Base-by-base conservation (phyloP, 768 basidiomycete genomes). In the Gautieria morchelliformis region DNA sequence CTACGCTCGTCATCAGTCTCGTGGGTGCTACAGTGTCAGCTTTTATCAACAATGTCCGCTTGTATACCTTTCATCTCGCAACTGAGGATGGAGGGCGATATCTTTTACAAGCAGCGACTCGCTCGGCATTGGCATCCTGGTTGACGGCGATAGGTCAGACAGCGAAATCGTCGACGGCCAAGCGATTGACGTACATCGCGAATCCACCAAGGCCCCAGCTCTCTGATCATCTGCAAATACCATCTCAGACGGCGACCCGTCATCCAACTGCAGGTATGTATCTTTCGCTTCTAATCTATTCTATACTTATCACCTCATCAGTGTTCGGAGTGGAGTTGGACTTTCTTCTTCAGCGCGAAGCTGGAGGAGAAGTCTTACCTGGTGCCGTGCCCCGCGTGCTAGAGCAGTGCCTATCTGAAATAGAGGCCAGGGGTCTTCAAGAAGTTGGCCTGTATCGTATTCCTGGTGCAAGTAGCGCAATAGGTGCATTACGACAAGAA, bases 401-500 rank as follows among this genome's bases (percentile, higher is more conserved):
- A 32, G 76, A 83, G 58, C 76, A 76, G 55, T 85, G 86, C 66
- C 69, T 93, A 48, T 62, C 64, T 1, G 89, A 88, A 66, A 79
- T 93, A 19, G 90, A 93, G 68, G 62, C 71, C 7, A 83, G 89
- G 54, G 90, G 90, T 12, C 70, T 93, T 61, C 80, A 72, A 17
- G 90, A 93, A 74, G 82, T 87, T 61, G 90, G 90, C 15, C 88
- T 93, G 27, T 93, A 92, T 71, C 89, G 90, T 52, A 83, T 93
- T 58, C 84, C 89, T 10, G 90, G 90, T 1, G 87, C 89, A 6
- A 75, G 75, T 12, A 80, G 77, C 0, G 84, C 85, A 59, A 86
- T 89, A 60, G 83, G 78, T 61, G 72, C 76, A 14, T 74, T 91
- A 35, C 85, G 82, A 59, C 85, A 89, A 0, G 82, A 81, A 11